Percentiles rank a stretch among this genome's conserved stretches.
phyloP scores from a whole-genome alignment of 257 asterid species.

The Primulina eburnea region DNA sequence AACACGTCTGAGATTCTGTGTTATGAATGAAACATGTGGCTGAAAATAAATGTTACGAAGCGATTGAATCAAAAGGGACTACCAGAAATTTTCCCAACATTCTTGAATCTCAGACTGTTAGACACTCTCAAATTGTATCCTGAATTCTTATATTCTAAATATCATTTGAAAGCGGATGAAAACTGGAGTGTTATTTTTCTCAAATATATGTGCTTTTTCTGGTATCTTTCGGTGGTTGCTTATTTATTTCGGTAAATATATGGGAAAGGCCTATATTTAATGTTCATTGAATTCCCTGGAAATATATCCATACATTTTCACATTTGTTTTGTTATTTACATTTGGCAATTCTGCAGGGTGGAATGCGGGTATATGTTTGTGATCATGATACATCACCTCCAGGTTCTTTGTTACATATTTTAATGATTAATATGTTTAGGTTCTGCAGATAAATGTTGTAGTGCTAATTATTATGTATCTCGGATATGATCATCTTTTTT shows the following conservation, averaged over 20 bases:
- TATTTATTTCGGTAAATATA: not conserved
- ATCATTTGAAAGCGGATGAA: not conserved
- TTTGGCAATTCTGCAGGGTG: constrained; percentile 56
- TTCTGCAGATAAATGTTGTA: not conserved
- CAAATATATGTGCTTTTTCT: not conserved
- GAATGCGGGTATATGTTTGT: constrained; percentile 70
- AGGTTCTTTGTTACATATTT: constrained; percentile 42
- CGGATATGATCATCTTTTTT: not conserved
- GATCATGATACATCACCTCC: constrained; percentile 85
- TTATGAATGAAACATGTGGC: constrained; percentile 9
- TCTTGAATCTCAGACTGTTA: constrained; percentile 5
- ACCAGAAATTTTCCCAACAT: not conserved
- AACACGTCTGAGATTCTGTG: not conserved
- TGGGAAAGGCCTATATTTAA: not conserved
- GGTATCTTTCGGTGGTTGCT: not conserved
- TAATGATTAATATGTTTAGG: not conserved
- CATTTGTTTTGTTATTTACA: constrained; percentile 16
- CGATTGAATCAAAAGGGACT: not conserved
- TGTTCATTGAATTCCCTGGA: constrained; percentile 4
- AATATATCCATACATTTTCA: not conserved
- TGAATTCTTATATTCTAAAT: constrained; percentile 4
- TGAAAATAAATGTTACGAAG: constrained; percentile 6
- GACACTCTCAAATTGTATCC: not conserved
- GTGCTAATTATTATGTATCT: not conserved
- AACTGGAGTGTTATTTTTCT: not conserved